These are phyloP conservation scores for Rubus idaeus DNA, from an alignment of 306 rosid genomes.

Conservation along the genomic window DNA sequence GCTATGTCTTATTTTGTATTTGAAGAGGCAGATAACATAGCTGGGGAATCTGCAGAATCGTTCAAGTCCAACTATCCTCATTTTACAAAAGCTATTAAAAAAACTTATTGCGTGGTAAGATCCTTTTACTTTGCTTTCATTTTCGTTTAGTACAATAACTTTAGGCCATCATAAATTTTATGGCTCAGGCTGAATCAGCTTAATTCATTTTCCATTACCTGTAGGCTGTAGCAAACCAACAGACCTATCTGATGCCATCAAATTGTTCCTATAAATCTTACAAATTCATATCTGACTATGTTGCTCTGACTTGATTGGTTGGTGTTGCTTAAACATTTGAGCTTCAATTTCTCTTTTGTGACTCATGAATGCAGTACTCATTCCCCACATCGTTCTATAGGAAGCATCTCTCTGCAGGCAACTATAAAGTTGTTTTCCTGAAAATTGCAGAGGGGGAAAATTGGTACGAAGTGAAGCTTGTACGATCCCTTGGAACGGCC, in stretches of 20 bases:
- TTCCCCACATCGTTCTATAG: background rate
- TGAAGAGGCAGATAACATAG: background rate
- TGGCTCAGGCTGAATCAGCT: background rate
- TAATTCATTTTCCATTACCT: too few relatives aligned
- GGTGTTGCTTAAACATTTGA: background rate
- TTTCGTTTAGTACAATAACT: background rate
- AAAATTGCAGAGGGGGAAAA: background rate
- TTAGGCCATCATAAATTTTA: background rate
- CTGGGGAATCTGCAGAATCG: conserved; percentile 3
- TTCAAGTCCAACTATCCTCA: conserved; percentile 15
- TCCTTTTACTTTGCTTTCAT: background rate
- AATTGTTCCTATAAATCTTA: background rate
- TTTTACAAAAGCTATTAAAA: background rate
- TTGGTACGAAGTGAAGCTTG: background rate
- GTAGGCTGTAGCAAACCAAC: too few relatives aligned
- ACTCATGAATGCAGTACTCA: background rate
- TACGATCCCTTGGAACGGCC: background rate
- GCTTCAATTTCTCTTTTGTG: background rate
- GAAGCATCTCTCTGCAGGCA: background rate
- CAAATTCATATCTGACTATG: too few relatives aligned
- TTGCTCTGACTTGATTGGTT: background rate
- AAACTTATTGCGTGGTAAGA: background rate
- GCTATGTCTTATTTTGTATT: too few relatives aligned
- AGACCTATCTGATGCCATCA: background rate
- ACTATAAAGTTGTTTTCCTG: background rate